phyloP scores from a whole-genome alignment of 2,329 filamentous ascomycete genomes.

The Chalara sp. region DNA sequence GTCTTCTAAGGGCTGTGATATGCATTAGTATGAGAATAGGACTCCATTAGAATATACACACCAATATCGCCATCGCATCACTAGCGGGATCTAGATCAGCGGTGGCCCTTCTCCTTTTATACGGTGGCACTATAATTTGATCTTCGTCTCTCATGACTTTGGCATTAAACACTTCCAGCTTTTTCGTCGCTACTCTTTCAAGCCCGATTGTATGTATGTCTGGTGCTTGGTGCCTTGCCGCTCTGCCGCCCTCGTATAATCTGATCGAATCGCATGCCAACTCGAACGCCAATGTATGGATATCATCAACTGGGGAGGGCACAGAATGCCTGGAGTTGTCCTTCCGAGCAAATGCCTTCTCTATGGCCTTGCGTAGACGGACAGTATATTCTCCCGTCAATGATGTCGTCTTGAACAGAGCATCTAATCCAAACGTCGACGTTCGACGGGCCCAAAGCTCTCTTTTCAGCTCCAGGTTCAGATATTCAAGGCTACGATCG shows the following conservation, averaged over 20 bases:
- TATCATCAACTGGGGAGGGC: conserved; percentile 4
- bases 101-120: conserved; percentile 1
- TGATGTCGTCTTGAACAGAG: conserved; percentile 6
- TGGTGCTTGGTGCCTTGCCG: conserved; percentile 4
- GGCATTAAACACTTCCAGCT: conserved; percentile 2
- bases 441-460: conserved; percentile 3
- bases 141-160: conserved; percentile 3
- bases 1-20: conserved; percentile 4
- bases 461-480: conserved; percentile 6
- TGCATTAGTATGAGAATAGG: conserved; percentile 4
- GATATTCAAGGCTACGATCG: conserved; percentile 5
- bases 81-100: conserved; percentile 3
- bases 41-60: conserved; percentile 6
- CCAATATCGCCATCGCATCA: conserved; percentile 1
- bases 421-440: conserved; percentile 5
- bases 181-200: conserved; percentile 5
- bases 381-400: conserved; percentile 5
- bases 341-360: conserved; percentile 5
- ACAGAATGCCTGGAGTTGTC: conserved; percentile 4
- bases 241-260: conserved; percentile 5
- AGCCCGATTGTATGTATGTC: conserved; percentile 6
- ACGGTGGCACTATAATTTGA: conserved; percentile 1
- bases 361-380: conserved; percentile 2
- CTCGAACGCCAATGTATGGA: conserved; percentile 5
- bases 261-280: conserved; percentile 5